A percentile compares a stretch with the other conserved stretches of the same genome.
Conservation (phyloP, 2,329 filamentous ascomycete species). For the Pestalotiopsis sp. region DNA sequence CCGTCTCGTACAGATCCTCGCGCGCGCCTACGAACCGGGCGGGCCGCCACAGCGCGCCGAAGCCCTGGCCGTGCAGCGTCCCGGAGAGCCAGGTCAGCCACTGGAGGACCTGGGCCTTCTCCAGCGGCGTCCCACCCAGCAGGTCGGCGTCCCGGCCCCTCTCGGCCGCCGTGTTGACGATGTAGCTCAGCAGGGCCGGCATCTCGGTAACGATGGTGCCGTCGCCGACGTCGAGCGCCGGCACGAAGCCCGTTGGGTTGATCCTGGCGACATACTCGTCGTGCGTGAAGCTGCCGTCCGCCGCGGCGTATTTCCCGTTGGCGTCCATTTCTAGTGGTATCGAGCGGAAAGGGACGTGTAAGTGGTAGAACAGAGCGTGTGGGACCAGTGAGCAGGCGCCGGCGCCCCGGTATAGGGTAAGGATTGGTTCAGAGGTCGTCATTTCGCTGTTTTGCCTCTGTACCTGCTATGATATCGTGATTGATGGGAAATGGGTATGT, state of each 20-base stretch:
- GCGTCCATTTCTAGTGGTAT: constrained; percentile 21
- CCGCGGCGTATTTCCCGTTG: constrained; percentile 21
- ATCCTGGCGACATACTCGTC: constrained; percentile 28
- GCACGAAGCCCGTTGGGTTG: constrained; percentile 32
- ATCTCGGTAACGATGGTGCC: constrained; percentile 33
- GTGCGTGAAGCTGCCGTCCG: constrained; percentile 32
- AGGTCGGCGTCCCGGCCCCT: constrained; percentile 13
- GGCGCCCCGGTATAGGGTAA: constrained; percentile 31
- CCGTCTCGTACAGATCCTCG: background rate
- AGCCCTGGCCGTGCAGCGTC: constrained; percentile 31
- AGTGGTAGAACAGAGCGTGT: constrained; percentile 31
- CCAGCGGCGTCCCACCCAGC: constrained; percentile 19
- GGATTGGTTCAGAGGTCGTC: background rate
- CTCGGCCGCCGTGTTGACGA: constrained; percentile 23
- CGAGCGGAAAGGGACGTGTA: constrained; percentile 24
- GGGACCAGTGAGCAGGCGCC: constrained; percentile 32
- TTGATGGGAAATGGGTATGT: background rate
- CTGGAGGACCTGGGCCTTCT: constrained; percentile 27
- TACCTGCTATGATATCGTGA: background rate
- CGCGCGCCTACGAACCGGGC: constrained; percentile 26
- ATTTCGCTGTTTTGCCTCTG: background rate
- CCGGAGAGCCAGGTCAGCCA: constrained; percentile 36
- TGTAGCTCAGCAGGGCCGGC: constrained; percentile 33
- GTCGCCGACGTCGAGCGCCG: constrained; percentile 28
- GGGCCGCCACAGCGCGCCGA: constrained; percentile 26